phyloP scores from a whole-genome alignment of 2,329 filamentous ascomycete genomes.

The Aspergillus vadensis region DNA sequence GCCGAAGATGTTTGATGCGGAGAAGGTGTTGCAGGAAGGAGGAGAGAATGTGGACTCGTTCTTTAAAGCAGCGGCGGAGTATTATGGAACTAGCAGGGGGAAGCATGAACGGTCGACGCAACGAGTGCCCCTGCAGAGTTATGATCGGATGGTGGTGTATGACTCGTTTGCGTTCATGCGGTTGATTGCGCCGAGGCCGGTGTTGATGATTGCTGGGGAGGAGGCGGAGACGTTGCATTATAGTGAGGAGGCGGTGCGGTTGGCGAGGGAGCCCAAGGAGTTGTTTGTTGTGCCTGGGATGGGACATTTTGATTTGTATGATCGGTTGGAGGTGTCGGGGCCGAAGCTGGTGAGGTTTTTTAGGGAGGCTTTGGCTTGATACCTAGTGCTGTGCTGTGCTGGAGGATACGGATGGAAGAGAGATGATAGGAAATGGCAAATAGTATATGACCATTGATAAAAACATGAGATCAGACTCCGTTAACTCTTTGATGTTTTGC shows the following conservation, averaged over 20 bases:
- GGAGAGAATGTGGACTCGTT: slow-evolving; percentile 10
- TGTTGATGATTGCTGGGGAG: slow-evolving; percentile 30
- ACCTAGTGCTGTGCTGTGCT: too few species aligned
- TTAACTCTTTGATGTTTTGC: slow-evolving; percentile 27
- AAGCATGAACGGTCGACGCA: slow-evolving; percentile 23
- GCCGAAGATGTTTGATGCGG: slow-evolving; percentile 11
- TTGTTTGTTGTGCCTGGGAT: slow-evolving; percentile 25
- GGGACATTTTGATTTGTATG: slow-evolving; percentile 32
- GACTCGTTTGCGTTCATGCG: slow-evolving; percentile 28
- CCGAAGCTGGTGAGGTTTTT: slow-evolving; percentile 15
- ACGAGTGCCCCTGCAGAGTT: slow-evolving; percentile 21
- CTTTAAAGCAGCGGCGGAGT: slow-evolving; percentile 20
- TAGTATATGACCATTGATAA: slow-evolving; percentile 6
- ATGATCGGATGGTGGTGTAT: slow-evolving; percentile 28
- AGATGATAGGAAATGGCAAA: background rate
- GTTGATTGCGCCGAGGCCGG: slow-evolving; percentile 29
- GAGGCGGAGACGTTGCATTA: slow-evolving; percentile 27
- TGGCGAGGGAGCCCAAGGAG: slow-evolving; percentile 31
- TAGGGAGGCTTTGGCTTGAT: background rate
- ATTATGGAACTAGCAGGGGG: slow-evolving; percentile 26
- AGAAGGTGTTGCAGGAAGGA: slow-evolving; percentile 4
- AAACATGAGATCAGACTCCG: slow-evolving; percentile 26
- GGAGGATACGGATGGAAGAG: background rate
- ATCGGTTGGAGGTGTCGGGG: slow-evolving; percentile 25
- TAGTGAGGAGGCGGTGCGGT: slow-evolving; percentile 24